Evolutionary conservation across 139 green algal genomes (phyloP), one percentile per base, ranked within the genome.

Genomic region (Chlamydomonas sphaeroides): DNA sequence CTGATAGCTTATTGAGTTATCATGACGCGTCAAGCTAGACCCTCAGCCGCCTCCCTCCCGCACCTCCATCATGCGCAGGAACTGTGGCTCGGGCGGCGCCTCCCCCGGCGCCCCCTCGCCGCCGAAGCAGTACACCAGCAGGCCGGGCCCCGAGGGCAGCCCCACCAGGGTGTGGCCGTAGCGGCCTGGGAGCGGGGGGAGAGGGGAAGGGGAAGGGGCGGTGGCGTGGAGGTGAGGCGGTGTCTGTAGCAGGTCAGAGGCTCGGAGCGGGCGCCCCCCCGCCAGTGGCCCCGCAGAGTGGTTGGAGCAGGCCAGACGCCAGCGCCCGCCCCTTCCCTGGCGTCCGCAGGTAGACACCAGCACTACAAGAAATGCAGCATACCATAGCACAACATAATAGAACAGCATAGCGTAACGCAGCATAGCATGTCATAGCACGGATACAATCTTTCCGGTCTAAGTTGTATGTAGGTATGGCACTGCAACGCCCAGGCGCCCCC

Each of bases 91-190:
- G 38, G 28, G 15, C 10, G 36, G 28, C 53, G 38, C 5, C 30
- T 36, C 56, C 33, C 18, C 53, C 18, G 56, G 3, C 5, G 4
- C 56, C 18, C 28, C 56, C 15, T 20, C 32, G 18, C 56, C 72
- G 5, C 56, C 56, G 10, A 69, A 57, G 23, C 25, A 42, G 36
- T 59, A 39, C 33, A 79, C 21, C 1, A 68, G 56, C 23, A 68
- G 26, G 18, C 56, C 36, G 6, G 72, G 56, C 18, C 56, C 38
- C 25, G 11, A 33, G 6, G 72, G 72, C 14, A 68, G 7, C 0
- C 32, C 72, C 36, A 80, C 56, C 36, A 80, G 57, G 26, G 56
- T 80, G 53, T 80, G 72, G 21, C 72, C 72, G 72, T 69, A 80
- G 17, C 72, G 53, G 11, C 56, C 72, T 80, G 72, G 5, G 17